Conservation (phyloP, 139 green algal genomes). For the Pleodorina starrii region DNA sequence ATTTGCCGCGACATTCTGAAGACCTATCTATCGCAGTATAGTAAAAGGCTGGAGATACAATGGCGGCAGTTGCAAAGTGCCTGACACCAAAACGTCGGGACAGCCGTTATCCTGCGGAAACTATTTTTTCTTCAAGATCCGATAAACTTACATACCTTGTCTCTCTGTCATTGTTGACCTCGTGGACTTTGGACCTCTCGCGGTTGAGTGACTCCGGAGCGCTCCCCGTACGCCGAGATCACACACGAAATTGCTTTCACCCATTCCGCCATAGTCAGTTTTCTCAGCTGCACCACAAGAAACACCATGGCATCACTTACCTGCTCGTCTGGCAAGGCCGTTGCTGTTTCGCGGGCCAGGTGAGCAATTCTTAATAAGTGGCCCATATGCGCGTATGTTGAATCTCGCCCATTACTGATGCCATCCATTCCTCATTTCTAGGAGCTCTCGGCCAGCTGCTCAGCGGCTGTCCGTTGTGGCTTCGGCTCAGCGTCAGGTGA, state of each 20-base stretch:
- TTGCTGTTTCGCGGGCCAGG: conserved; percentile 12
- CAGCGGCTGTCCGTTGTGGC: conserved; percentile 29
- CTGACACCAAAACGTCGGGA: no score
- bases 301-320: conserved; percentile 33
- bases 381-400: background rate
- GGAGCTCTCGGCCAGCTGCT: background rate
- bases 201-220: no score
- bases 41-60: no score
- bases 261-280: background rate
- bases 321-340: conserved; percentile 1
- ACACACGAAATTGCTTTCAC: background rate
- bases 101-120: no score
- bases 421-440: background rate
- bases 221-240: background rate
- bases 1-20: no score
- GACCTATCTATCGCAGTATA: no score
- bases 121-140: no score
- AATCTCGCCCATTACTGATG: background rate
- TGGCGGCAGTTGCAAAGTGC: no score
- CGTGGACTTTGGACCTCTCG: no score
- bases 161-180: no score
- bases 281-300: background rate
- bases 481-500: conserved; percentile 28
- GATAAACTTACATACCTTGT: no score
- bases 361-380: background rate